Evolutionary conservation across 139 green algal genomes (phyloP).

Genomic region (Bryopsis sp.): DNA sequence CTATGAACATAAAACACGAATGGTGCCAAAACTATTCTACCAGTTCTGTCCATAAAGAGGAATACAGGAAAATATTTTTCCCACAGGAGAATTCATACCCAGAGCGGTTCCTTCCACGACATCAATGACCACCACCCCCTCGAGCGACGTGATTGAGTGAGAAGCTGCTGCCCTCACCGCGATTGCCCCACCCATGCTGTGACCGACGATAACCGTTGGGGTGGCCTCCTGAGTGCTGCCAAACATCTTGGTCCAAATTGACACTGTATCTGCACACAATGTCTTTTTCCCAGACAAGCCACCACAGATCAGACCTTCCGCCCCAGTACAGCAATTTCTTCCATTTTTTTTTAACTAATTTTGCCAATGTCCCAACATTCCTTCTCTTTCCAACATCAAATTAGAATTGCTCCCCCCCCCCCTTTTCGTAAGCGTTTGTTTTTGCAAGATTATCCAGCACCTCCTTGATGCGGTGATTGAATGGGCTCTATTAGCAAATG

Average conservation of each 20-base stretch:
- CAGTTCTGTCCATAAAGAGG: conserved; percentile 13
- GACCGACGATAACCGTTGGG: conserved; percentile 64
- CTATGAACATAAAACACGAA: not conserved
- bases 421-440: too few species aligned
- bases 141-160: conserved; percentile 40
- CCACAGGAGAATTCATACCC: conserved; percentile 23
- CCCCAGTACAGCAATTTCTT: not conserved
- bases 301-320: not conserved
- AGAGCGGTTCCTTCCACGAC: conserved; percentile 86
- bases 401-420: too few species aligned
- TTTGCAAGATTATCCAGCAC: not conserved
- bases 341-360: too few species aligned
- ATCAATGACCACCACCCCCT: conserved; percentile 83
- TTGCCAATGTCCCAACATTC: too few species aligned
- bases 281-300: too few species aligned
- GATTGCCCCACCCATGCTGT: conserved; percentile 81
- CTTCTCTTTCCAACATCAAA: too few species aligned
- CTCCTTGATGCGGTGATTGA: not conserved
- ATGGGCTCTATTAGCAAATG: not conserved
- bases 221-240: not conserved
- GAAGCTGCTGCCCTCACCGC: conserved; percentile 49
- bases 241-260: conserved; percentile 55
- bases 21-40: not conserved
- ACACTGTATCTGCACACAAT: conserved; percentile 47
- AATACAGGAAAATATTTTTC: not conserved